Evolutionary conservation across 179 eudicot genomes (phyloP).

Genomic region (Spergularia azorica): DNA sequence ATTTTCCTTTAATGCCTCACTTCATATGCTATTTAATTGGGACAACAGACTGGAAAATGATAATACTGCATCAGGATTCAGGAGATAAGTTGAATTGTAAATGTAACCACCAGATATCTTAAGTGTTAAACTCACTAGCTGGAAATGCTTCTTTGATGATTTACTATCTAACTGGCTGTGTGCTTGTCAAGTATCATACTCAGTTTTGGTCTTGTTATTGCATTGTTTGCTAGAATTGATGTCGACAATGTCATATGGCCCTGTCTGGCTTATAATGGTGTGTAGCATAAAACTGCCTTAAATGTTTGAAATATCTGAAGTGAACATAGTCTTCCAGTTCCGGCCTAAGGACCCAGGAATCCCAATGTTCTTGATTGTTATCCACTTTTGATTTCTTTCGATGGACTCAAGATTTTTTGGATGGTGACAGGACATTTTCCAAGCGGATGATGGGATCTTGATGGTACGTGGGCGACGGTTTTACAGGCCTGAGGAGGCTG

Average conservation of each 20-base stretch:
- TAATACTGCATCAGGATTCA: neutral
- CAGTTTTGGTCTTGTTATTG: neutral
- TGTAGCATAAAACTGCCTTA: neutral
- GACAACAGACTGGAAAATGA: neutral
- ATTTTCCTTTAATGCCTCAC: neutral
- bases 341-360: neutral
- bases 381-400: neutral
- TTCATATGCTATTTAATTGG: neutral
- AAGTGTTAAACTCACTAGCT: neutral
- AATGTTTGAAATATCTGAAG: neutral
- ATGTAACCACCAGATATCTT: no score
- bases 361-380: neutral
- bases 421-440: slow-evolving; percentile 32
- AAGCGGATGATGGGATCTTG: slow-evolving; percentile 24
- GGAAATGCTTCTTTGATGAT: neutral
- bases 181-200: neutral
- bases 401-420: slow-evolving; percentile 14
- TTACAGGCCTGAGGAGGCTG: slow-evolving; percentile 33
- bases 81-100: neutral
- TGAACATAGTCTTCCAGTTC: neutral
- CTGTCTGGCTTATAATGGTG: no score
- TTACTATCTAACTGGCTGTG: neutral
- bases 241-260: no score
- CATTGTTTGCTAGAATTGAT: no score
- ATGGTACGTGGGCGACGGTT: slow-evolving; percentile 26